A percentile compares a stretch with the other conserved stretches of the same genome.
phyloP scores from a whole-genome alignment of 352 stramenopile species.

The Aphanomyces euteiches region DNA sequence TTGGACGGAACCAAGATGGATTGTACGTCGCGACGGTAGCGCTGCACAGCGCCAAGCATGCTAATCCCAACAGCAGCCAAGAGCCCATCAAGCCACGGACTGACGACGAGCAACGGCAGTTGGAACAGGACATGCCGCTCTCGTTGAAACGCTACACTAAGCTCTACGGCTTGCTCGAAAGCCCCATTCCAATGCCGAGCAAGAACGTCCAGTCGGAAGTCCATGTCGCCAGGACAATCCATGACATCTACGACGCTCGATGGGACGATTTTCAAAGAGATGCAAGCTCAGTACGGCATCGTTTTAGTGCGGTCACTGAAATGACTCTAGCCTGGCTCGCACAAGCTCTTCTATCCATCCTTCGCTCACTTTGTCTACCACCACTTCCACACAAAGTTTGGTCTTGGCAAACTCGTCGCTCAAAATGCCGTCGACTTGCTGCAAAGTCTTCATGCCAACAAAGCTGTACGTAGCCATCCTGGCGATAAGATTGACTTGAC shows the following conservation, averaged over 20 bases:
- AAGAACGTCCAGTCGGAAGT: constrained; percentile 9
- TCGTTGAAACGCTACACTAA: constrained; percentile 35
- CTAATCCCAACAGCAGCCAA: not conserved
- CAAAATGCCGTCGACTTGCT: constrained; percentile 60
- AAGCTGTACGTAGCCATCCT: constrained; percentile 21
- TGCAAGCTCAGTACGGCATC: not conserved
- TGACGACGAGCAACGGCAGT: not conserved
- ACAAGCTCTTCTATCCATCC: not conserved
- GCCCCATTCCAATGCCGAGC: constrained; percentile 40
- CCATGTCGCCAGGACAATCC: constrained; percentile 37
- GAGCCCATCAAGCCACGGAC: not conserved
- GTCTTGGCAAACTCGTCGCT: constrained; percentile 53
- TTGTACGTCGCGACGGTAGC: constrained; percentile 56
- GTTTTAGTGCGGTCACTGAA: constrained; percentile 27
- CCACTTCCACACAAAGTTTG: constrained; percentile 66
- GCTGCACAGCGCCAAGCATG: constrained; percentile 32
- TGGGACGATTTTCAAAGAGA: constrained; percentile 37
- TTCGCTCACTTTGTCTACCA: constrained; percentile 50
- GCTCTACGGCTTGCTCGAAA: constrained; percentile 42
- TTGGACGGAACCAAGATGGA: constrained; percentile 49
- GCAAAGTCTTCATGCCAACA: constrained; percentile 39
- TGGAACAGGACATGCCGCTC: not conserved
- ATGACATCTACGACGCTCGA: constrained; percentile 67
- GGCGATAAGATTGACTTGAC: not conserved
- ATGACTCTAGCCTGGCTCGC: not conserved